Base-by-base conservation (phyloP, 2,329 filamentous ascomycete genomes). In the Botryotinia narcissicola region DNA sequence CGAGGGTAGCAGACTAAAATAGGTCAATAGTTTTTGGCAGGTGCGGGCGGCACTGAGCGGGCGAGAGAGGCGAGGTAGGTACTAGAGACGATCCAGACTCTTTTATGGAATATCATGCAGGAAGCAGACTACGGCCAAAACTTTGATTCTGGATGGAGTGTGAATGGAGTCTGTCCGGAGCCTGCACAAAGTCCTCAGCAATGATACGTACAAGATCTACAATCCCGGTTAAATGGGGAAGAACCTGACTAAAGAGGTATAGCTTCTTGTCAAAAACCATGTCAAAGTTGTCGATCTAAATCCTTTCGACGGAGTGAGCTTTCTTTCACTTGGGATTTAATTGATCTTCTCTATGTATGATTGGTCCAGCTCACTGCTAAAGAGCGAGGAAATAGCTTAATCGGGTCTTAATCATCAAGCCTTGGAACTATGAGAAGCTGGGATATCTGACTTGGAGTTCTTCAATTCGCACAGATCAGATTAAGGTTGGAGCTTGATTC, bases 21-120 rank as follows among this genome's bases (percentile, higher is more conserved):
- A 46, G 40, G 32, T 66, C 18, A 67, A n/a, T 51, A 51, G 29
- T n/a, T 63, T 42, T 63, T 63, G 60, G 60, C 60, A 63, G 60
- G 60, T 42, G 37, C 59, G 37, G 35, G 22, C 37, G 60, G 37
- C 16, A 29, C 16, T 62, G 60, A 62, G 35, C 60, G 60, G 29
- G n/a, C 9, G 46, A 20, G 48, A 25, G 46, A 25, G 46, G 46
- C 25, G 29, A 68, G 66, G 46, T 2, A 51, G 40, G 48, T 35
- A 42, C 48, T 4, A 37, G 40, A 48, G 46, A 57, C 48, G 40
- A 70, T 70, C 40, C 29, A 61, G 54, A 48, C 14, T 46, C 20
- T 1, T n/a, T 44, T 61, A 7, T 35, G 35, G 54, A 61, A 70
- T 46, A 44, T 57, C 48, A 42, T 37, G 25, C 60, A 29, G 51